A percentile compares a stretch with the other conserved stretches of the same genome.
Evolutionary conservation across 2,329 filamentous ascomycete species (phyloP).

Genomic region (Coniella lustricola): DNA sequence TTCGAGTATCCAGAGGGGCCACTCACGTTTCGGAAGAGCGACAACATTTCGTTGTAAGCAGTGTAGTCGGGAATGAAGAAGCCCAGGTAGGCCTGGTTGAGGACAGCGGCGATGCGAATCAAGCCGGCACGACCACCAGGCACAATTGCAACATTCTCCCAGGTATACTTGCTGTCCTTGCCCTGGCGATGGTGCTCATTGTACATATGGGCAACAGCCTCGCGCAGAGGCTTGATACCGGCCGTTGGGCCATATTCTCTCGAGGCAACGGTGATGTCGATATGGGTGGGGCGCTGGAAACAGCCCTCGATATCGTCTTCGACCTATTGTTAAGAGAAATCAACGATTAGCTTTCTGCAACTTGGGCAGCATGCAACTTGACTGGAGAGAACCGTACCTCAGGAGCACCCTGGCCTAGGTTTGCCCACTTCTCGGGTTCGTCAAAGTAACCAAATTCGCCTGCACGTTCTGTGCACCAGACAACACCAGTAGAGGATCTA

Average conservation of each 20-base stretch:
- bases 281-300: constrained; percentile 71
- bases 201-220: constrained; percentile 86
- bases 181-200: constrained; percentile 86
- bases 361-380: neutral
- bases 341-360: neutral
- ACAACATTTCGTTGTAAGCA: constrained; percentile 96
- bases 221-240: constrained; percentile 83
- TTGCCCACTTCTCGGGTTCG: constrained; percentile 78
- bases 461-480: constrained; percentile 86
- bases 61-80: constrained; percentile 96
- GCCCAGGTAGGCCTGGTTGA: constrained; percentile 85
- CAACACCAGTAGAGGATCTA: constrained; percentile 84
- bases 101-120: constrained; percentile 88
- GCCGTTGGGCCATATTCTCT: constrained; percentile 91
- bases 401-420: constrained; percentile 57
- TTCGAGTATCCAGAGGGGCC: neutral
- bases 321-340: constrained; percentile 37
- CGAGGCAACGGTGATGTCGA: constrained; percentile 70
- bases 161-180: constrained; percentile 84
- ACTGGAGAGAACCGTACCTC: constrained; percentile 10
- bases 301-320: constrained; percentile 88
- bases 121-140: constrained; percentile 87
- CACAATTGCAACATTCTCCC: constrained; percentile 96
- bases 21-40: constrained; percentile 78
- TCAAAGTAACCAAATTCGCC: constrained; percentile 84